Conservation (phyloP, 257 asterid species). For the Nyctanthes arbortristis region DNA sequence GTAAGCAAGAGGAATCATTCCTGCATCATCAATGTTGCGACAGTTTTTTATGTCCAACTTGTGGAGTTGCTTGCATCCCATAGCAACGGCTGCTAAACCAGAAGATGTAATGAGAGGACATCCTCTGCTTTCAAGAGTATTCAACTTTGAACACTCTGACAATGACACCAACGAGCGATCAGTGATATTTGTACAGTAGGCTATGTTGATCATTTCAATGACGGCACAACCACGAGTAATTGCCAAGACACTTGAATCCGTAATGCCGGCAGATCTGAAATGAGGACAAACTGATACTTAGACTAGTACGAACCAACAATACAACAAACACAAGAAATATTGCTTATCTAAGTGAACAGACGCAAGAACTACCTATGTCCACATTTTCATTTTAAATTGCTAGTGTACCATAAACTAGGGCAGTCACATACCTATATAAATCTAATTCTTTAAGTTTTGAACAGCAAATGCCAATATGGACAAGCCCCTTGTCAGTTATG, state of each 20-base stretch:
- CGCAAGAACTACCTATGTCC: no score
- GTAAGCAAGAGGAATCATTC: constrained; percentile 38
- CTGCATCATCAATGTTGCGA: constrained; percentile 27
- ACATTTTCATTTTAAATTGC: no score
- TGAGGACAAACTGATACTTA: not conserved
- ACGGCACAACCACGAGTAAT: constrained; percentile 33
- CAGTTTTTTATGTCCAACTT: constrained; percentile 40
- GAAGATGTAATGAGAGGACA: constrained; percentile 33
- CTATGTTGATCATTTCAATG: constrained; percentile 36
- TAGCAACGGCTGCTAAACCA: constrained; percentile 32
- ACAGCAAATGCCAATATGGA: constrained; percentile 29
- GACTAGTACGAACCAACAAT: not conserved
- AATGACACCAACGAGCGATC: constrained; percentile 26
- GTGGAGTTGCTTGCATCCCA: constrained; percentile 28
- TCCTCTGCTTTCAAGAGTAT: constrained; percentile 40
- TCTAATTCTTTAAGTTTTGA: constrained; percentile 34
- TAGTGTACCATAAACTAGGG: no score
- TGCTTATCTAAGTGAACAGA: no score
- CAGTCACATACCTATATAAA: constrained; percentile 36
- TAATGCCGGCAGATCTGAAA: not conserved
- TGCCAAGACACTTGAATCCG: constrained; percentile 30
- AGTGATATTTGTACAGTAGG: constrained; percentile 35
- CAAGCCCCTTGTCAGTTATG: constrained; percentile 37
- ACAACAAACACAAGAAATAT: not conserved
- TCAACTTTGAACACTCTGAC: constrained; percentile 24